phyloP scores from a whole-genome alignment of 2,329 filamentous ascomycete genomes.

The Ceratocystis ficicola region DNA sequence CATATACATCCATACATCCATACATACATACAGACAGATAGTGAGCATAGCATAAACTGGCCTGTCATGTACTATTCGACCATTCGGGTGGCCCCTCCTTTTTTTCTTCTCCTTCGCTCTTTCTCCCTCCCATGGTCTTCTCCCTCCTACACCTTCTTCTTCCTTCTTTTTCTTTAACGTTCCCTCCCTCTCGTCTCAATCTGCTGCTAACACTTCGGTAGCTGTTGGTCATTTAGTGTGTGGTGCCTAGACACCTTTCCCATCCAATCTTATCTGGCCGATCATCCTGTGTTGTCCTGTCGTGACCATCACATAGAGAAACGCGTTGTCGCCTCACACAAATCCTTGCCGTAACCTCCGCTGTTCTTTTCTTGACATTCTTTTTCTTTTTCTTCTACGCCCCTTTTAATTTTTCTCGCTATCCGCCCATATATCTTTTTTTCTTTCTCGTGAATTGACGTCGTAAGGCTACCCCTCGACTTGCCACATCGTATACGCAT shows the following conservation, averaged over 20 bases:
- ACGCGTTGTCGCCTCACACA: not conserved
- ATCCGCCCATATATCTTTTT: not conserved
- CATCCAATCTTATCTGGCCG: slow-evolving; percentile 2
- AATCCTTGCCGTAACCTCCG: not conserved
- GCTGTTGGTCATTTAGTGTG: slow-evolving; percentile 4
- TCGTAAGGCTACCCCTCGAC: not conserved
- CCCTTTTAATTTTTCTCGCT: slow-evolving; percentile 2
- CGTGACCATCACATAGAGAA: not conserved
- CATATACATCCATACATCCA: too few species aligned
- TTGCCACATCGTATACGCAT: not conserved
- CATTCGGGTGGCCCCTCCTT: slow-evolving; percentile 6
- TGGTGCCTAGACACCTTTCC: not conserved
- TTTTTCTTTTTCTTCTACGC: slow-evolving; percentile 1
- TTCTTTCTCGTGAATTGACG: not conserved
- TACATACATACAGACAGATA: not conserved
- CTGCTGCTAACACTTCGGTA: not conserved
- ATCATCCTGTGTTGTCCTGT: not conserved
- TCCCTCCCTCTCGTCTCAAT: not conserved
- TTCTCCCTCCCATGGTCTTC: not conserved
- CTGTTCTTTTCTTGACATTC: not conserved
- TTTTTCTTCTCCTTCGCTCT: not conserved
- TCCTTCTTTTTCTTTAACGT: not conserved
- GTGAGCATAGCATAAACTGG: not conserved
- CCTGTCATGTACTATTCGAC: not conserved
- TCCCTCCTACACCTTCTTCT: not conserved